Evolutionary conservation across 2,329 filamentous ascomycete species (phyloP).

Genomic region (Grosmannia serpens): DNA sequence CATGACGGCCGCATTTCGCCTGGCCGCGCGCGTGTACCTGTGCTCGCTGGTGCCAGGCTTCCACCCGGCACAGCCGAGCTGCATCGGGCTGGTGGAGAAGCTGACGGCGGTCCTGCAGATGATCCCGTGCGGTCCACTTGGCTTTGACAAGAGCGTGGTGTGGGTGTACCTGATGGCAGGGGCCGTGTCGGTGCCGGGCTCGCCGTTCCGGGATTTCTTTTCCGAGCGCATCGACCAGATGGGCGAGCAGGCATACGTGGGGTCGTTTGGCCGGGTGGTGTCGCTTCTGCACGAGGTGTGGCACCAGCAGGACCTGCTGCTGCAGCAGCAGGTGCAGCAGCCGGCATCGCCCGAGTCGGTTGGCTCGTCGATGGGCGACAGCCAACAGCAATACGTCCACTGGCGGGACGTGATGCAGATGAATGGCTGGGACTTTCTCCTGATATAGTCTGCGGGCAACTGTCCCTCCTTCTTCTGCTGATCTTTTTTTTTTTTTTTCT

Average conservation of each 20-base stretch:
- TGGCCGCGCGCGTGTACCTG: slow-evolving; percentile 91
- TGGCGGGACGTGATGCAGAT: slow-evolving; percentile 91
- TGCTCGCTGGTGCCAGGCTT: slow-evolving; percentile 89
- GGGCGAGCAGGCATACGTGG: slow-evolving; percentile 65
- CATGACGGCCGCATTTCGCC: slow-evolving; percentile 81
- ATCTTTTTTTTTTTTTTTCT: neutral
- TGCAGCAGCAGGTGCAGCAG: slow-evolving; percentile 5
- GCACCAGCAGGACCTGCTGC: slow-evolving; percentile 52
- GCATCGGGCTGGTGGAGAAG: slow-evolving; percentile 64
- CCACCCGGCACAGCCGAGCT: slow-evolving; percentile 61
- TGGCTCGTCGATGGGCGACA: slow-evolving; percentile 17
- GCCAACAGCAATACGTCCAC: slow-evolving; percentile 56
- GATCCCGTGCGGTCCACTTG: slow-evolving; percentile 69
- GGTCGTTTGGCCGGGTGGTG: slow-evolving; percentile 75
- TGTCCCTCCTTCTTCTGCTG: slow-evolving; percentile 11
- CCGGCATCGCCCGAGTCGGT: slow-evolving; percentile 23
- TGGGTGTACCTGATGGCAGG: slow-evolving; percentile 91
- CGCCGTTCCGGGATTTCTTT: slow-evolving; percentile 68
- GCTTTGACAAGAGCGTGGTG: slow-evolving; percentile 81
- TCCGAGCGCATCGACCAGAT: slow-evolving; percentile 62
- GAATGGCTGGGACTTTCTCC: slow-evolving; percentile 84
- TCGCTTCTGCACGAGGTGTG: slow-evolving; percentile 75
- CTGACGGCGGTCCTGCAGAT: slow-evolving; percentile 65
- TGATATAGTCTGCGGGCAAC: slow-evolving; percentile 47
- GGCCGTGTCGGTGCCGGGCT: slow-evolving; percentile 60